These are phyloP conservation scores for Pyricularia grisea DNA, from an alignment of 2,329 filamentous ascomycete species.

Conservation along the genomic window DNA sequence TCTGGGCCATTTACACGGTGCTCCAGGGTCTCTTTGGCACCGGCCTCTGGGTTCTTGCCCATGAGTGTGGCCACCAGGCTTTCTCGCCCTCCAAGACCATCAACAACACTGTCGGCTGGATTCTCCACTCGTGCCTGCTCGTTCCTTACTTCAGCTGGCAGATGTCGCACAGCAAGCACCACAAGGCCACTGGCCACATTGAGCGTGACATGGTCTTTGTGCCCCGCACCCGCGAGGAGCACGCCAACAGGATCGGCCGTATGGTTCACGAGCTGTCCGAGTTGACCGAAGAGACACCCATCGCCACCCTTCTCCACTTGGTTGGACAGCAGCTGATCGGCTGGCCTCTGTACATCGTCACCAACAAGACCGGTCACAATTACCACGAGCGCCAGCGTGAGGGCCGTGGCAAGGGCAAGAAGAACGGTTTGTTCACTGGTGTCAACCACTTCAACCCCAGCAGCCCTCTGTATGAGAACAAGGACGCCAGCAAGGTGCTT, in stretches of 20 bases:
- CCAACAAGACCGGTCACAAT: conserved; percentile 95
- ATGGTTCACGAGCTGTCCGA: conserved; percentile 75
- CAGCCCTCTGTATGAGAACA: conserved; percentile 85
- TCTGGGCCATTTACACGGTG: conserved; percentile 61
- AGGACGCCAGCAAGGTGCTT: conserved; percentile 78
- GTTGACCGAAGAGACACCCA: conserved; percentile 89
- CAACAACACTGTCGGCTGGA: conserved; percentile 88
- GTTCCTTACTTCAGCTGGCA: conserved; percentile 99
- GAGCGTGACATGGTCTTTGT: conserved; percentile 99
- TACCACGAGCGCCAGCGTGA: conserved; percentile 84
- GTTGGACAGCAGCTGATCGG: conserved; percentile 81
- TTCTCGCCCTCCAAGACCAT: conserved; percentile 88
- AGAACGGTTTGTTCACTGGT: conserved; percentile 67
- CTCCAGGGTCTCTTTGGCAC: conserved; percentile 90
- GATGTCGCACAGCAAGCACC: conserved; percentile 97
- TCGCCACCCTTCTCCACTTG: conserved; percentile 65
- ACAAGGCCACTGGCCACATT: conserved; percentile 97
- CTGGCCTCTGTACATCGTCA: conserved; percentile 85
- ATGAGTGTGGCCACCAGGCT: conserved; percentile 95
- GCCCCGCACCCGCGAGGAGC: conserved; percentile 80
- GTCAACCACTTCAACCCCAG: conserved; percentile 93
- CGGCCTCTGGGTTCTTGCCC: conserved; percentile 90
- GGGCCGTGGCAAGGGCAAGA: conserved; percentile 87
- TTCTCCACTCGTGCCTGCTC: conserved; percentile 78
- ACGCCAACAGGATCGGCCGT: conserved; percentile 65